Evolutionary conservation across 495 filamentous ascomycete genomes (phyloP).

Genomic region (Lophium mytilinum): DNA sequence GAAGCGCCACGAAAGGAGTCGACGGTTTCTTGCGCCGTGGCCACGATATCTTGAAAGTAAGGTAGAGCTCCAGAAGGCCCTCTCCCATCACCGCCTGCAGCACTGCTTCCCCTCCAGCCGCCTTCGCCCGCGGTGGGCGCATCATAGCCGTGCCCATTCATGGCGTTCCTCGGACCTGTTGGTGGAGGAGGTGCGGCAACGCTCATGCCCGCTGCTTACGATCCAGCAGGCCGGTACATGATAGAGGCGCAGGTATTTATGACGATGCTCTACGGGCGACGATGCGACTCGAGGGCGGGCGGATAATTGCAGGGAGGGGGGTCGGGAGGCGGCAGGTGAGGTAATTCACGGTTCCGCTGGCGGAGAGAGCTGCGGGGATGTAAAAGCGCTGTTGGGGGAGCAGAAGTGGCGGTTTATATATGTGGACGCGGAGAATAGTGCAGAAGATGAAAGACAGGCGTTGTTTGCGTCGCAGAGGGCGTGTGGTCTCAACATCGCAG

Average conservation of each 20-base stretch:
- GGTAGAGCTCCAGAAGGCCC: neutral
- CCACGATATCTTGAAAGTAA: constrained; percentile 8
- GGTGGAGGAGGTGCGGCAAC: neutral
- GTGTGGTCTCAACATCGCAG: neutral
- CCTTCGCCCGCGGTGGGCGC: constrained; percentile 2
- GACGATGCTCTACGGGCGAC: too few species aligned
- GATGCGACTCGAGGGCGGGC: neutral
- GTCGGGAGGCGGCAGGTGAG: too few species aligned
- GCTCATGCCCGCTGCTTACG: constrained; percentile 1
- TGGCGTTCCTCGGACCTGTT: constrained; percentile 1
- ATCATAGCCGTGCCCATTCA: constrained; percentile 18
- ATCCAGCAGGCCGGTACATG: neutral
- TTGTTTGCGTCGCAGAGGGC: neutral
- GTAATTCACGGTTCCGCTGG: too few species aligned
- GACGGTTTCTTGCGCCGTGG: constrained; percentile 5
- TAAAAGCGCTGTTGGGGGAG: too few species aligned
- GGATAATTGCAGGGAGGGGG: neutral
- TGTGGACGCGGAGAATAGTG: too few species aligned
- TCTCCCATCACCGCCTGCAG: constrained; percentile 2
- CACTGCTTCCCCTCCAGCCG: constrained; percentile 13
- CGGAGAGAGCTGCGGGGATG: too few species aligned
- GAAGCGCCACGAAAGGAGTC: neutral
- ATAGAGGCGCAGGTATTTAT: neutral
- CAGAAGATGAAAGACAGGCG: neutral
- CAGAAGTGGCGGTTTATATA: too few species aligned